phyloP scores from a whole-genome alignment of 2,329 filamentous ascomycete species.

The Ceratocystis colombiana region DNA sequence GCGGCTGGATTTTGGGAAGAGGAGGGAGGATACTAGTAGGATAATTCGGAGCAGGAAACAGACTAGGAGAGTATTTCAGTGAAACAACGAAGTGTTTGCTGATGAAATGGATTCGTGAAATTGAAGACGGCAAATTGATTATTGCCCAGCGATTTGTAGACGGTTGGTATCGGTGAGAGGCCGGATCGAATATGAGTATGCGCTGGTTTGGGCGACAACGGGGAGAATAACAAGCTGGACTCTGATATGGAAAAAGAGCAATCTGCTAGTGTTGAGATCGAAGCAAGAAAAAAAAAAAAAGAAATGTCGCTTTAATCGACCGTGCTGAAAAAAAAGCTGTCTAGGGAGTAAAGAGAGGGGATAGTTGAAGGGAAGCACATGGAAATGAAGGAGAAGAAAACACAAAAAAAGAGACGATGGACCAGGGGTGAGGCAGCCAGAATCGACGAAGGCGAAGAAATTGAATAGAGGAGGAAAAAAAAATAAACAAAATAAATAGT shows the following conservation, averaged over 20 bases:
- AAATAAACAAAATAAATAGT: not conserved
- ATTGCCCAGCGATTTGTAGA: not conserved
- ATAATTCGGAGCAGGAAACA: not conserved
- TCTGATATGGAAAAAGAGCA: conserved; percentile 1
- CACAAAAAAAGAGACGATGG: conserved; percentile 12
- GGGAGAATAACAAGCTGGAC: not conserved
- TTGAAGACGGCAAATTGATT: not conserved
- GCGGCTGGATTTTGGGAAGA: not conserved
- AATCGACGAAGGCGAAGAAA: not conserved
- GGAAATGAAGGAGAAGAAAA: conserved; percentile 6
- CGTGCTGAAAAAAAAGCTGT: conserved; percentile 12
- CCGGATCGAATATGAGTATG: conserved; percentile 5
- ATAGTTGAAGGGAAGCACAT: conserved; percentile 7
- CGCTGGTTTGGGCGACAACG: not conserved
- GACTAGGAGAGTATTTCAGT: not conserved
- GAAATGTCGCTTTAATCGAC: conserved; percentile 3
- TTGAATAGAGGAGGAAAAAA: not conserved
- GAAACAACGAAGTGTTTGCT: conserved; percentile 4
- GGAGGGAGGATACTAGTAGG: not conserved
- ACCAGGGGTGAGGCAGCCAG: conserved; percentile 6
- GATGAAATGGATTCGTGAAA: conserved; percentile 1
- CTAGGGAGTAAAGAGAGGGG: conserved; percentile 14
- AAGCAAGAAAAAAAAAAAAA: not conserved
- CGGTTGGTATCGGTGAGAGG: not conserved
- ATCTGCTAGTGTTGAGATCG: not conserved